Evolutionary conservation across 2,329 filamentous ascomycete genomes (phyloP).

Genomic region (Penicillium sp.): DNA sequence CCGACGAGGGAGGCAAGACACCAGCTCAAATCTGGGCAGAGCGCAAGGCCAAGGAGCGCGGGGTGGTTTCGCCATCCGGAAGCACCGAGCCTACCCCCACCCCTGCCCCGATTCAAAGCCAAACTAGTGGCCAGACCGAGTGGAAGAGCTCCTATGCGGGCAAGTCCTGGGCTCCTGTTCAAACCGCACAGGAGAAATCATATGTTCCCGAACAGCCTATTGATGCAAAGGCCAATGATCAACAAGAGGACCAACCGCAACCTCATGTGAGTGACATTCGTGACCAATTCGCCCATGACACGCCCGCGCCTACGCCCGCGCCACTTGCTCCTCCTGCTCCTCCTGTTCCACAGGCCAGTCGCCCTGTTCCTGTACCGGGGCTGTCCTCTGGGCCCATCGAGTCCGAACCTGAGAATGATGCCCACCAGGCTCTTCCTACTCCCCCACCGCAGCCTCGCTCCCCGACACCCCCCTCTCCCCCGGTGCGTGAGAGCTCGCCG

Average conservation of each 20-base stretch:
- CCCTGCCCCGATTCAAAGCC: slow-evolving; percentile 58
- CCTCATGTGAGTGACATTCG: slow-evolving; percentile 72
- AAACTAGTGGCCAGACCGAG: slow-evolving; percentile 69
- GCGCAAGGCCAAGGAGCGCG: slow-evolving; percentile 82
- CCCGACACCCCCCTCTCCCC: slow-evolving; percentile 52
- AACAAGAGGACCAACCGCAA: slow-evolving; percentile 55
- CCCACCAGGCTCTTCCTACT: slow-evolving; percentile 35
- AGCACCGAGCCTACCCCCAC: slow-evolving; percentile 47
- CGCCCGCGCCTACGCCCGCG: slow-evolving; percentile 47
- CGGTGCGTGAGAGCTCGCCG: slow-evolving; percentile 64
- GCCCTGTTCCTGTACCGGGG: slow-evolving; percentile 76
- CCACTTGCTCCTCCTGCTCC: slow-evolving; percentile 38
- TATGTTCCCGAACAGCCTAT: slow-evolving; percentile 61
- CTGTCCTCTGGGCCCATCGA: slow-evolving; percentile 61
- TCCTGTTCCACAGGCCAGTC: slow-evolving; percentile 63
- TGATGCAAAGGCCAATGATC: slow-evolving; percentile 54
- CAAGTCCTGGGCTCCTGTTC: slow-evolving; percentile 85
- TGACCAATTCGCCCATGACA: slow-evolving; percentile 78
- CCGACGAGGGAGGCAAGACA: slow-evolving; percentile 91
- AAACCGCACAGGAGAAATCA: slow-evolving; percentile 68
- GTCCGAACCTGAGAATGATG: slow-evolving; percentile 49
- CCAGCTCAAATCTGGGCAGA: slow-evolving; percentile 97
- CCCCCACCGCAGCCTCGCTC: slow-evolving; percentile 49
- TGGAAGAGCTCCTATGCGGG: slow-evolving; percentile 93
- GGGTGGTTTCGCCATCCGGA: slow-evolving; percentile 49